These are phyloP conservation scores for Lophiotrema nucula DNA, from an alignment of 495 filamentous ascomycete genomes.

Conservation along the genomic window DNA sequence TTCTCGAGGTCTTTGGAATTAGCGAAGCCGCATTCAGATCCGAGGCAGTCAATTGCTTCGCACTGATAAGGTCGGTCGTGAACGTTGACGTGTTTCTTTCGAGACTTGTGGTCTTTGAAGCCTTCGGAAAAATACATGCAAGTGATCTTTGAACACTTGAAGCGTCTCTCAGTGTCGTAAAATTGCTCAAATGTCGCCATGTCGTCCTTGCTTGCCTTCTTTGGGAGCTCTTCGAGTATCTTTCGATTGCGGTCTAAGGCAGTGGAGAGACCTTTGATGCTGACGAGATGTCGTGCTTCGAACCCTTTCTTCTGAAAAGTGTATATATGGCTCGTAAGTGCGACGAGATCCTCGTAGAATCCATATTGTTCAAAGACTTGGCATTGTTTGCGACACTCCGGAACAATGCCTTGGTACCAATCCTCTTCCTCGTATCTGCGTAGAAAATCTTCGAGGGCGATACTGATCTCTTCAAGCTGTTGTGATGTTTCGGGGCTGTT, in stretches of 20 bases:
- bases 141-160: slow-evolving; percentile 45
- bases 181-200: slow-evolving; percentile 26
- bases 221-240: slow-evolving; percentile 33
- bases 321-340: slow-evolving; percentile 32
- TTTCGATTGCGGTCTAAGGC: slow-evolving; percentile 34
- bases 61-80: slow-evolving; percentile 46
- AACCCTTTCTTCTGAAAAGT: slow-evolving; percentile 32
- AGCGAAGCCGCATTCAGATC: slow-evolving; percentile 41
- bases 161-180: slow-evolving; percentile 40
- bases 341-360: slow-evolving; percentile 29
- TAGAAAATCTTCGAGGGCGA: slow-evolving; percentile 10
- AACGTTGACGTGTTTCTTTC: slow-evolving; percentile 40
- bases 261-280: slow-evolving; percentile 28
- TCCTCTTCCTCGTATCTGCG: slow-evolving; percentile 6
- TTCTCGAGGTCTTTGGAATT: slow-evolving; percentile 44
- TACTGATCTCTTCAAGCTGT: not conserved
- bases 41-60: slow-evolving; percentile 35
- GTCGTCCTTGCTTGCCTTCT: not conserved
- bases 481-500: not conserved
- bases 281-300: slow-evolving; percentile 29
- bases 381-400: slow-evolving; percentile 5
- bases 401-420: not conserved
- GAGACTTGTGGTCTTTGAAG: slow-evolving; percentile 36
- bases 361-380: slow-evolving; percentile 10
- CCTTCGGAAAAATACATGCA: slow-evolving; percentile 50